Conservation (phyloP, 768 basidiomycete genomes). For the Tylopilus sp. region DNA sequence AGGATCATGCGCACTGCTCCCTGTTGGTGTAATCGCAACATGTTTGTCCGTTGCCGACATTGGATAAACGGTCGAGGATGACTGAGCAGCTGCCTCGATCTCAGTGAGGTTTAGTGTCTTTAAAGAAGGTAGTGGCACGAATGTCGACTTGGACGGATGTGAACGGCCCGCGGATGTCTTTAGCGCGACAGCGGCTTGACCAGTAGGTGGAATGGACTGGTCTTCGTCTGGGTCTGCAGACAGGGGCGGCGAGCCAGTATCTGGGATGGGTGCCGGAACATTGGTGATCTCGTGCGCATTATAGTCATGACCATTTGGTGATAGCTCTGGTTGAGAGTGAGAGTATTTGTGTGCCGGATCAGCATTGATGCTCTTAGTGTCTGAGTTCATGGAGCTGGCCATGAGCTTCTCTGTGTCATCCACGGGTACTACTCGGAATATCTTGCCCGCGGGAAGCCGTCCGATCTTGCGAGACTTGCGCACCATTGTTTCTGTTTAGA, state of each 20-base stretch:
- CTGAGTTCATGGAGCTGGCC: conserved; percentile 2
- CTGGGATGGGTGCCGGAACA: conserved; percentile 30
- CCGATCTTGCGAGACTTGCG: conserved; percentile 14
- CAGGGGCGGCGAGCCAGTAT: conserved; percentile 30
- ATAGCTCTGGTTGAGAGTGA: conserved; percentile 10
- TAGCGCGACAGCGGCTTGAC: conserved; percentile 22
- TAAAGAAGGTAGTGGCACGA: conserved; percentile 29
- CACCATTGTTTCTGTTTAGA: conserved; percentile 13
- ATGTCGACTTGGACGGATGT: conserved; percentile 20
- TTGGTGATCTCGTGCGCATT: conserved; percentile 27
- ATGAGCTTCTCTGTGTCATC: conserved; percentile 26
- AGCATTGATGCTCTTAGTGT: not conserved
- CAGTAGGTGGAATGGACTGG: conserved; percentile 2
- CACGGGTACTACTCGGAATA: not conserved
- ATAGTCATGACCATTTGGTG: conserved; percentile 19
- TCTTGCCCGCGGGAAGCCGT: conserved; percentile 7
- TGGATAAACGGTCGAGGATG: conserved; percentile 6
- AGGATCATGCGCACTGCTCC: not conserved
- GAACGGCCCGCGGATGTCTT: conserved; percentile 11
- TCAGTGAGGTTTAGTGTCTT: conserved; percentile 25
- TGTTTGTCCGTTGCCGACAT: conserved; percentile 6
- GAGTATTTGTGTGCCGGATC: conserved; percentile 1
- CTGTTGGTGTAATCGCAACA: not conserved
- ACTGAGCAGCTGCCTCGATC: conserved; percentile 13
- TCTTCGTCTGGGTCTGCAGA: conserved; percentile 12